Base-by-base conservation (phyloP, 108 stramenopile species). In the Skeletonema menzelii region DNA sequence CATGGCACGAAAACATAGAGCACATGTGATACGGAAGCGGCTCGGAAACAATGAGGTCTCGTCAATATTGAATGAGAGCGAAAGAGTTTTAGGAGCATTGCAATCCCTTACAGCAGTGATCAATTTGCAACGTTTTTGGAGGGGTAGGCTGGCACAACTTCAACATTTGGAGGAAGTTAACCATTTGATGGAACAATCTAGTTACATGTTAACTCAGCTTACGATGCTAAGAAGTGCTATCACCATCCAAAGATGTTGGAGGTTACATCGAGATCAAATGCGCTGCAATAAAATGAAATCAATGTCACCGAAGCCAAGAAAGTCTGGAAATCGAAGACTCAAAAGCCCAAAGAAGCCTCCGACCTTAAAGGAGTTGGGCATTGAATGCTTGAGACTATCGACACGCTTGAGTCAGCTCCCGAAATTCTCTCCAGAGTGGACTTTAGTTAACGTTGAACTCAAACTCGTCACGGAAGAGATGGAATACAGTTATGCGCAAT, bases 391-490 rank as follows among this genome's bases (percentile, higher is more conserved):
- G 22, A 17, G 63, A 13, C 55, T 77, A 4, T 38, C 64, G 28
- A 35, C 38, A 4, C 27, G 56, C 26, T 7, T 77, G 62, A 35
- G 58, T 34, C 58, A 53, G 32, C 56, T 77, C 1, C 76, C 69
- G n/a, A 69, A 30, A 22, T 65, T 42, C 56, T 53, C 56, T 30
- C 63, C 67, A 8, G 69, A 69, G 59, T 77, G 76, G 76, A 59
- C 67, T 46, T 31, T 68, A 5, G 69, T 47, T 28, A 69, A 70
- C 13, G 42, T 69, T 7, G 69, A 77, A 63, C 42, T 77, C 27
- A 63, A 56, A 19, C 34, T 35, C 1, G 57, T 63, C 30, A 70
- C 68, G 3, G 69, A 69, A 28, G 69, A 69, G 57, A 35, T 77
- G 12, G 63, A 77, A 19, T 65, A 61, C 19, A n/a, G 70, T 20